Conservation (phyloP, 2,329 filamentous ascomycete genomes). For the Aspergillus fischeri region DNA sequence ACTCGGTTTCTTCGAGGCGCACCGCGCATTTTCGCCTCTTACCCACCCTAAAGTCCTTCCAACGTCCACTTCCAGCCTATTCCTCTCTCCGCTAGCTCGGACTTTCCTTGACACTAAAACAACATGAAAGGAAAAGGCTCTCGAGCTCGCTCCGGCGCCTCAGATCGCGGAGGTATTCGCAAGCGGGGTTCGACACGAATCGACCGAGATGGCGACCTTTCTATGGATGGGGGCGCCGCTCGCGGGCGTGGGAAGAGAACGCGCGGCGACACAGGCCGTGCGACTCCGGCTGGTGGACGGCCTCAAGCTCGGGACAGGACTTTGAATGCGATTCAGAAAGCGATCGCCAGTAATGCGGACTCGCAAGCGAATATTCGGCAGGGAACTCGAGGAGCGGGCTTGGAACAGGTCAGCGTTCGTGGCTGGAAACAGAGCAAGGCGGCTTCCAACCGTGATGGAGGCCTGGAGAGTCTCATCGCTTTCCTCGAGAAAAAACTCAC, state of each 20-base stretch:
- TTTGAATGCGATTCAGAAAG: slow-evolving; percentile 34
- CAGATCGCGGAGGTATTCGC: slow-evolving; percentile 48
- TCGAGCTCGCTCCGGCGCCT: slow-evolving; percentile 24
- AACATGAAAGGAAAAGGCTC: slow-evolving; percentile 32
- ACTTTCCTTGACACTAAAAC: slow-evolving; percentile 11
- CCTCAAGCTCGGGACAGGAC: slow-evolving; percentile 27
- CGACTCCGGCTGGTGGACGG: slow-evolving; percentile 15
- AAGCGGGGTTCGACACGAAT: slow-evolving; percentile 46
- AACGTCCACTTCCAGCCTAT: background rate
- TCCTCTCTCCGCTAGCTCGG: background rate
- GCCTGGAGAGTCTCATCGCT: slow-evolving; percentile 58
- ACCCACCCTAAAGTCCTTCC: background rate
- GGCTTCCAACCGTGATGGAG: slow-evolving; percentile 61
- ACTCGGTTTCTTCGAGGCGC: slow-evolving; percentile 22
- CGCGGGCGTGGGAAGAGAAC: slow-evolving; percentile 33
- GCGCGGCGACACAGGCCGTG: slow-evolving; percentile 28
- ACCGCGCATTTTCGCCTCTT: slow-evolving; percentile 20
- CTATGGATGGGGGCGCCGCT: slow-evolving; percentile 50
- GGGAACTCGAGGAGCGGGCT: slow-evolving; percentile 22
- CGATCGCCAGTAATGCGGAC: slow-evolving; percentile 28
- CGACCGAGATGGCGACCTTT: slow-evolving; percentile 60
- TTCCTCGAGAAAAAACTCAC: slow-evolving; percentile 70
- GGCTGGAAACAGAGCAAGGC: slow-evolving; percentile 69
- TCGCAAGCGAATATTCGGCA: slow-evolving; percentile 40
- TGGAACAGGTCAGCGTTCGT: slow-evolving; percentile 45